Percentiles rank a stretch among this genome's conserved stretches.
phyloP scores from a whole-genome alignment of 257 asterid genomes.

The Echites panduratus region DNA sequence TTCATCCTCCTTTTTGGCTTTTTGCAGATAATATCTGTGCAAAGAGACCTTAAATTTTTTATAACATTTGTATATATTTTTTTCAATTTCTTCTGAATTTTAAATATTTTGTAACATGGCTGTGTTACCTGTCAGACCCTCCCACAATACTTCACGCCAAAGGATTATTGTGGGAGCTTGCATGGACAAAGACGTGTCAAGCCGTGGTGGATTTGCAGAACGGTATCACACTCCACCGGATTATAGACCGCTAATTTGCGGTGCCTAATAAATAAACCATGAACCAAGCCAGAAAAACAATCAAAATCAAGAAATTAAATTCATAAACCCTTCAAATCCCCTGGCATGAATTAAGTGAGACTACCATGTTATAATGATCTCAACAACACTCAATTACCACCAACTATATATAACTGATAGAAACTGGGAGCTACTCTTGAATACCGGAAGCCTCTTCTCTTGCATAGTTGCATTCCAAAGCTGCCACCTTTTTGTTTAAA shows the following conservation, averaged over 20 bases:
- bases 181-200: constrained; percentile 13
- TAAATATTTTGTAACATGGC: too few species aligned
- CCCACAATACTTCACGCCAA: not conserved
- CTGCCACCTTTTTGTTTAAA: not conserved
- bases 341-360: not conserved
- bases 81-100: too few species aligned
- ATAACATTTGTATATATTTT: too few species aligned
- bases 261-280: not conserved
- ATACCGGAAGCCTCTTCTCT: constrained; percentile 3
- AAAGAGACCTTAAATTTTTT: too few species aligned
- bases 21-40: too few species aligned
- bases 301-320: not conserved
- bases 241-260: not conserved
- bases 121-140: too few species aligned
- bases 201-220: not conserved
- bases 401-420: too few species aligned
- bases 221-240: not conserved
- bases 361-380: constrained; percentile 11
- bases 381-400: not conserved
- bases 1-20: too few species aligned
- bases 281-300: not conserved
- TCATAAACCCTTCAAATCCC: not conserved
- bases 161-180: not conserved
- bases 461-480: too few species aligned
- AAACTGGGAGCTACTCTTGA: too few species aligned